A percentile compares a stretch with the other conserved stretches of the same genome.
These are phyloP conservation scores for Gnaphalium uliginosum DNA, from an alignment of 129 eudicot species.

Conservation along the genomic window DNA sequence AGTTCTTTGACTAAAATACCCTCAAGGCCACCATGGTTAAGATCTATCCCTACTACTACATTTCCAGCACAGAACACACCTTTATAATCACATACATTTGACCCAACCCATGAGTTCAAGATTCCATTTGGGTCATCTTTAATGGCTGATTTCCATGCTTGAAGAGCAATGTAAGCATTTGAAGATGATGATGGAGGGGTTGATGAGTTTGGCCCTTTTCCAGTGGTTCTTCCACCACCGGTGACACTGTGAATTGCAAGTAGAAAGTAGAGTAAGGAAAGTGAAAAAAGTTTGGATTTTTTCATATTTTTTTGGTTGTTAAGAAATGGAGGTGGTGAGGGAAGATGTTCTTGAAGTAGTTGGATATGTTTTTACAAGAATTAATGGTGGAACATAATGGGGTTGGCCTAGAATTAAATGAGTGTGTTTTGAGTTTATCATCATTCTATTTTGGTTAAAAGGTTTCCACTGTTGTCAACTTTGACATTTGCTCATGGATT, in stretches of 20 bases:
- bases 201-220: constrained; percentile 15
- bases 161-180: constrained; percentile 70
- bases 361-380: constrained; percentile 9
- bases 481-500: constrained; percentile 22
- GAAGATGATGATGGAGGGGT: constrained; percentile 10
- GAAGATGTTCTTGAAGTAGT: constrained; percentile 27
- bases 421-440: constrained; percentile 22
- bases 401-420: constrained; percentile 36
- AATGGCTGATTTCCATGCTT: constrained; percentile 74
- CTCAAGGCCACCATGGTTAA: constrained; percentile 70
- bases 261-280: constrained; percentile 26
- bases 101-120: constrained; percentile 57
- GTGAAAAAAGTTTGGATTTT: constrained; percentile 18
- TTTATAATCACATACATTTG: constrained; percentile 63
- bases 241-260: constrained; percentile 16
- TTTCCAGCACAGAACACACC: constrained; percentile 61
- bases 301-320: constrained; percentile 17
- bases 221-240: constrained; percentile 14
- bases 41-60: constrained; percentile 46
- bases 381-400: constrained; percentile 32
- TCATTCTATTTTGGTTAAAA: constrained; percentile 3
- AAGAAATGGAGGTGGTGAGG: constrained; percentile 19
- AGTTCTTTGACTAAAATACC: constrained; percentile 70
- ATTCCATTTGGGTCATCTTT: constrained; percentile 65
- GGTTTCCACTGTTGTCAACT: constrained; percentile 6